These are phyloP conservation scores for Mucor plumbeus DNA, from an alignment of 371 early-diverging fungal genomes.

Conservation along the genomic window DNA sequence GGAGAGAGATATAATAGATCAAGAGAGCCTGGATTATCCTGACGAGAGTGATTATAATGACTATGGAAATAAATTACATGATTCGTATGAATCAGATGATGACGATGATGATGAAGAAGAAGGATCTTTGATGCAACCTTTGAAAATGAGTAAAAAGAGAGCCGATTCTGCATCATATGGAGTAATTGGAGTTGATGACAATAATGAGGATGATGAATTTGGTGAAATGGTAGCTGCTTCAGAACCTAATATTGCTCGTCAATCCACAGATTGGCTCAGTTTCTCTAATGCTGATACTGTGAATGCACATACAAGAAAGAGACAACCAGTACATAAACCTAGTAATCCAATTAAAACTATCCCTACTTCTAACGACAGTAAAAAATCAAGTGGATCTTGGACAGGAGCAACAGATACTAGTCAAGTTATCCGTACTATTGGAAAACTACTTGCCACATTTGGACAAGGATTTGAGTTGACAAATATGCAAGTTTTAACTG, in stretches of 20 bases:
- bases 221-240: conserved; percentile 32
- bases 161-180: background rate
- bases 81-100: background rate
- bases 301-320: background rate
- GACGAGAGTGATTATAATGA: conserved; percentile 18
- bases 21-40: background rate
- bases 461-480: conserved; percentile 85
- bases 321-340: background rate
- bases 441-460: conserved; percentile 62
- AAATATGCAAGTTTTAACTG: conserved; percentile 75
- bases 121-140: conserved; percentile 10
- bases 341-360: background rate
- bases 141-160: conserved; percentile 3
- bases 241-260: background rate
- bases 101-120: background rate
- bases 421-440: conserved; percentile 64
- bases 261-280: background rate
- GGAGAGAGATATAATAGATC: background rate
- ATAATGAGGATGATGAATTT: conserved; percentile 29
- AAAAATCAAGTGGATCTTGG: conserved; percentile 22
- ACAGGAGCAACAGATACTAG: conserved; percentile 49
- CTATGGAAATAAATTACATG: background rate
- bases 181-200: too few species aligned
- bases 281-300: background rate
- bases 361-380: background rate